A percentile compares a stretch with the other conserved stretches of the same genome.
These are phyloP conservation scores for Scedosporium dehoogii DNA, from an alignment of 2,329 filamentous ascomycete genomes.

Conservation along the genomic window DNA sequence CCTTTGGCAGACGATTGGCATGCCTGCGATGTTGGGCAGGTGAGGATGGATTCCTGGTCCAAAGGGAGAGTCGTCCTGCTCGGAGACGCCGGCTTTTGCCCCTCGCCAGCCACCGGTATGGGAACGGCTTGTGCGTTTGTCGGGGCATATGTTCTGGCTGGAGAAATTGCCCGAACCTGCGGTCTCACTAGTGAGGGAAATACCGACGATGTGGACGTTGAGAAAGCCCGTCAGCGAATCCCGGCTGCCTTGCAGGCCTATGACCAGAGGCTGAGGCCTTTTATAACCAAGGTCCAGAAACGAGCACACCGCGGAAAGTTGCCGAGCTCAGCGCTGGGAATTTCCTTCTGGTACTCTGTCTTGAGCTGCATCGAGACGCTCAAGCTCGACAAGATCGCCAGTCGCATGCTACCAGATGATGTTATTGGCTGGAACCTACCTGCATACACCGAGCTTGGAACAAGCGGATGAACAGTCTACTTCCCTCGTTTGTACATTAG, in stretches of 20 bases:
- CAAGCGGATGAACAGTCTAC: too few species aligned
- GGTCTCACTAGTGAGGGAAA: too few species aligned
- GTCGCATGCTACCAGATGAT: background rate
- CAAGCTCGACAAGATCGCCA: background rate
- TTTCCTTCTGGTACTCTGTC: background rate
- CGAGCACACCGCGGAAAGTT: background rate
- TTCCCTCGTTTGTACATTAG: too few species aligned
- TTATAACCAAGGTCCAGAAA: background rate
- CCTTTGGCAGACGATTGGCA: constrained; percentile 30
- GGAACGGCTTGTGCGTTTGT: constrained; percentile 32
- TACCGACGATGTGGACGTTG: constrained; percentile 6
- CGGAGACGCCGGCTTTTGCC: constrained; percentile 37
- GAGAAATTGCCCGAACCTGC: constrained; percentile 24
- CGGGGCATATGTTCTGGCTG: constrained; percentile 41
- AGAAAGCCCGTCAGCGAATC: background rate
- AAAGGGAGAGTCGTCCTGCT: constrained; percentile 31
- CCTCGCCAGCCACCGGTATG: constrained; percentile 33
- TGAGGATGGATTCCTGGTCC: constrained; percentile 24
- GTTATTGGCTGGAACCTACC: background rate
- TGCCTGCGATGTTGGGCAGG: constrained; percentile 23
- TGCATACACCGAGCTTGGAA: background rate
- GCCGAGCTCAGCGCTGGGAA: background rate
- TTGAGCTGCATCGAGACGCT: background rate
- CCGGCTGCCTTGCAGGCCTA: background rate
- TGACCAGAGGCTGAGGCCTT: background rate